These are phyloP conservation scores for Psilocybe azurescens DNA, from an alignment of 768 basidiomycete genomes.

Conservation along the genomic window DNA sequence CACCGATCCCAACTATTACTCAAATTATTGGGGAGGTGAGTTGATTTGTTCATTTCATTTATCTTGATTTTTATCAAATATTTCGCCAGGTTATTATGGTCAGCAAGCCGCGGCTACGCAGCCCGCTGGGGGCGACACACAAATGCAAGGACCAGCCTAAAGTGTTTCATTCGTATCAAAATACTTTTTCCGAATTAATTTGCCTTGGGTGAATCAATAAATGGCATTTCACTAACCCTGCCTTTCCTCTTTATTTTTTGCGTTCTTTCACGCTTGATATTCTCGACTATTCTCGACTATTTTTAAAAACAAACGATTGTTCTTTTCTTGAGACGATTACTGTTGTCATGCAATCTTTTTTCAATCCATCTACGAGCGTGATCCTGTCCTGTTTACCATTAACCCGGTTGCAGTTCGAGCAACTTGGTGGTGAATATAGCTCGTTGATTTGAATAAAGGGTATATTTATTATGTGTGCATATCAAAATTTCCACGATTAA, in stretches of 20 bases:
- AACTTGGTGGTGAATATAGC: not conserved
- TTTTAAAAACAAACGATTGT: conserved; percentile 1
- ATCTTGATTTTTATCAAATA: conserved; percentile 17
- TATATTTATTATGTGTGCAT: conserved; percentile 32
- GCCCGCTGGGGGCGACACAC: conserved; percentile 60
- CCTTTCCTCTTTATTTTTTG: conserved; percentile 20
- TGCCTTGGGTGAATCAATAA: conserved; percentile 18
- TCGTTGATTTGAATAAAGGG: conserved; percentile 23
- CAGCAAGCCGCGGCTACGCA: conserved; percentile 66
- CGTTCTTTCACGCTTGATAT: conserved; percentile 5
- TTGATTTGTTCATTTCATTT: conserved; percentile 13
- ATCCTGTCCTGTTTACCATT: too few species aligned
- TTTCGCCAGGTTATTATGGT: conserved; percentile 72
- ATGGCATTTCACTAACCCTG: conserved; percentile 14
- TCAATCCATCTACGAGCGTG: too few species aligned
- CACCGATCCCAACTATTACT: conserved; percentile 79
- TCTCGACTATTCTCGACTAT: conserved; percentile 12
- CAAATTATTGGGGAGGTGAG: conserved; percentile 86
- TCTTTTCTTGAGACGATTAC: conserved; percentile 12
- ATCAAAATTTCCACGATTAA: too few species aligned
- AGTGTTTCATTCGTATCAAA: conserved; percentile 22
- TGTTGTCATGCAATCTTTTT: not conserved
- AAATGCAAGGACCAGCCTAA: conserved; percentile 56
- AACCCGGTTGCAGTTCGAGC: too few species aligned
- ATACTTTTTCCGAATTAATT: conserved; percentile 13